phyloP scores from a whole-genome alignment of 257 asterid genomes.

The Eustoma russellianum region DNA sequence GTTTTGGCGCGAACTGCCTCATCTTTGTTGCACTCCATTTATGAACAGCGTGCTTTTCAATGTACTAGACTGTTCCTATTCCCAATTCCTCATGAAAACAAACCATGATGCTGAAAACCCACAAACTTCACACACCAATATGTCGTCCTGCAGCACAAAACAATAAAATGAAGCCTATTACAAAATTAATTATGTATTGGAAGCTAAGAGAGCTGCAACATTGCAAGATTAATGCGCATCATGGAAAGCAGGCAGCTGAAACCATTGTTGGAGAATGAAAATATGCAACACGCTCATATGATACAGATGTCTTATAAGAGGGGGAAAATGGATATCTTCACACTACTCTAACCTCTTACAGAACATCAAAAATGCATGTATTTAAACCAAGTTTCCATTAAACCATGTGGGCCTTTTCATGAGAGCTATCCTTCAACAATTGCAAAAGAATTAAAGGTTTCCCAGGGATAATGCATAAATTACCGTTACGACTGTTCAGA shows the following conservation, averaged over 20 bases:
- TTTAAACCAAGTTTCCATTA: no score
- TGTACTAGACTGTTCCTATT: constrained; percentile 7
- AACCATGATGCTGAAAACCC: constrained; percentile 4
- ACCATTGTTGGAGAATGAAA: background rate
- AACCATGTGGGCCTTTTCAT: no score
- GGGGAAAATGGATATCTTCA: no score
- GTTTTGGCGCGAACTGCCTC: constrained; percentile 57
- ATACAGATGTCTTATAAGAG: no score
- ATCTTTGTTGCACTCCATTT: constrained; percentile 75
- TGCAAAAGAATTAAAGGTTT: no score
- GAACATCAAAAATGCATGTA: no score
- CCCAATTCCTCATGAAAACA: constrained; percentile 7
- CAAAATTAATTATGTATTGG: background rate
- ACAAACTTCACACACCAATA: background rate
- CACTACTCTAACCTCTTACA: no score
- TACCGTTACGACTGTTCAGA: no score
- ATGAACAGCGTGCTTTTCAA: constrained; percentile 11
- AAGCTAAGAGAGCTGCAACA: background rate
- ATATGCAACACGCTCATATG: no score
- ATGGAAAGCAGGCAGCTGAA: background rate
- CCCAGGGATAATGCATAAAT: no score
- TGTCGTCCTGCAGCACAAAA: constrained; percentile 11
- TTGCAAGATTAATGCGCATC: background rate
- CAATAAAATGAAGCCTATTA: background rate
- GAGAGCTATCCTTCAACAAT: no score